phyloP scores from a whole-genome alignment of 805 yeast species.

The Metschnikowia kofuensis region DNA sequence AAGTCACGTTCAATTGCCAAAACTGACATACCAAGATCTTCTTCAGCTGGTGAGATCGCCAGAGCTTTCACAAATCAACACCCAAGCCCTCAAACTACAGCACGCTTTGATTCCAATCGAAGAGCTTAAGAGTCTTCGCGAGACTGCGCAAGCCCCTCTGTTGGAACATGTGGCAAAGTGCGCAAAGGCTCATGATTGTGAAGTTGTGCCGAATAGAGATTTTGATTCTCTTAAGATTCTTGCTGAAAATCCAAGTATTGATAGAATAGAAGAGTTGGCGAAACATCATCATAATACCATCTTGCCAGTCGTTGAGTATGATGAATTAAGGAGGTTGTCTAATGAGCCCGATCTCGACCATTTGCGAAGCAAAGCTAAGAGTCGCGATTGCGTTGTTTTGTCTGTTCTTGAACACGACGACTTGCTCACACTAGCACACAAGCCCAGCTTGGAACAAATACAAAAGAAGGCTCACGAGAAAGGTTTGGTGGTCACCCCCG shows the following conservation, averaged over 20 bases:
- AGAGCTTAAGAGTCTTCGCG: conserved; percentile 5
- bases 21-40: conserved; percentile 7
- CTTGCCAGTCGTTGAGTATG: conserved; percentile 12
- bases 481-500: conserved; percentile 4
- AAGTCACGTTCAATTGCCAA: conserved; percentile 13
- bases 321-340: conserved; percentile 4
- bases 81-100: conserved; percentile 3
- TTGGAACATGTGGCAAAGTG: conserved; percentile 10
- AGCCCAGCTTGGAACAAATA: conserved; percentile 10
- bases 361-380: conserved; percentile 6
- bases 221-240: conserved; percentile 2
- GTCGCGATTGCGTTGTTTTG: conserved; percentile 8
- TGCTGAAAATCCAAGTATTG: conserved; percentile 10
- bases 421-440: conserved; percentile 9
- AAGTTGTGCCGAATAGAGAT: conserved; percentile 4
- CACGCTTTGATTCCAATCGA: conserved; percentile 2
- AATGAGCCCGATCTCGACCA: conserved; percentile 9
- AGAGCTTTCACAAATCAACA: conserved; percentile 4
- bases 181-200: conserved; percentile 1
- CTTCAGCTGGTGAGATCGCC: conserved; percentile 8
- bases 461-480: conserved; percentile 8
- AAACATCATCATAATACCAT: conserved; percentile 7
- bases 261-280: conserved; percentile 17
- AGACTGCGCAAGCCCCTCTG: conserved; percentile 10
- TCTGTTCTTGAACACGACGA: conserved; percentile 7